These are phyloP conservation scores for Pseudogymnoascus sp. DNA, from an alignment of 2,329 filamentous ascomycete genomes.

Conservation along the genomic window DNA sequence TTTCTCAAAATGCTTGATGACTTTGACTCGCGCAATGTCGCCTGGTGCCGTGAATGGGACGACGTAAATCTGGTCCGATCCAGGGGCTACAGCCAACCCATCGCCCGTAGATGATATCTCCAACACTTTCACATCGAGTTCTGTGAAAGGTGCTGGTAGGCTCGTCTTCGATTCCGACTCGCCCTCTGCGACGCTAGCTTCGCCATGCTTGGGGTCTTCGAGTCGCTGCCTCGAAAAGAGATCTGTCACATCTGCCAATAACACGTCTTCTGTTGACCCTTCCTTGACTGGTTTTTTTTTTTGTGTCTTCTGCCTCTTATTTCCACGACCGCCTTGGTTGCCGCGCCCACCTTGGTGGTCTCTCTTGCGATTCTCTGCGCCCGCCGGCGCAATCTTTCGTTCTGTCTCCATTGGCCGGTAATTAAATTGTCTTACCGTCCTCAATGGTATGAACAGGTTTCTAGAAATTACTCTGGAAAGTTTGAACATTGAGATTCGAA, in stretches of 20 bases:
- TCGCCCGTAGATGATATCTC: constrained; percentile 88
- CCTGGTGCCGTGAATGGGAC: constrained; percentile 85
- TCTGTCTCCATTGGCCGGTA: constrained; percentile 2
- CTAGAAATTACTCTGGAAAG: not conserved
- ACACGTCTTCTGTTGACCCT: constrained; percentile 57
- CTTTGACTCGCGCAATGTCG: constrained; percentile 69
- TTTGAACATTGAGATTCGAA: not conserved
- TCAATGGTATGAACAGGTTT: not conserved
- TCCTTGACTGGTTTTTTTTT: constrained; percentile 46
- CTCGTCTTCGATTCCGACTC: constrained; percentile 14
- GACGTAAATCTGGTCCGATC: constrained; percentile 61
- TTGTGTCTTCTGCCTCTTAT: constrained; percentile 46
- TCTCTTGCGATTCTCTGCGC: constrained; percentile 5
- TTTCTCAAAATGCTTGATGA: constrained; percentile 59
- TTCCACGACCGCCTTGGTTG: constrained; percentile 23
- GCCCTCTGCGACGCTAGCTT: constrained; percentile 19
- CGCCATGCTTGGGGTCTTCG: constrained; percentile 25
- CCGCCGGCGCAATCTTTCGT: not conserved
- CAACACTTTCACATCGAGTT: constrained; percentile 73
- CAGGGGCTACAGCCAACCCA: constrained; percentile 66
- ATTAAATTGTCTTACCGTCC: not conserved
- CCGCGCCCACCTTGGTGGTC: not conserved
- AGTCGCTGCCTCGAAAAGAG: constrained; percentile 35
- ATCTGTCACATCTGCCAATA: constrained; percentile 52
- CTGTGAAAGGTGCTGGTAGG: constrained; percentile 59